Percentiles rank a stretch among this genome's conserved stretches.
phyloP scores from a whole-genome alignment of 306 rosid species.

The Cucumis melo region DNA sequence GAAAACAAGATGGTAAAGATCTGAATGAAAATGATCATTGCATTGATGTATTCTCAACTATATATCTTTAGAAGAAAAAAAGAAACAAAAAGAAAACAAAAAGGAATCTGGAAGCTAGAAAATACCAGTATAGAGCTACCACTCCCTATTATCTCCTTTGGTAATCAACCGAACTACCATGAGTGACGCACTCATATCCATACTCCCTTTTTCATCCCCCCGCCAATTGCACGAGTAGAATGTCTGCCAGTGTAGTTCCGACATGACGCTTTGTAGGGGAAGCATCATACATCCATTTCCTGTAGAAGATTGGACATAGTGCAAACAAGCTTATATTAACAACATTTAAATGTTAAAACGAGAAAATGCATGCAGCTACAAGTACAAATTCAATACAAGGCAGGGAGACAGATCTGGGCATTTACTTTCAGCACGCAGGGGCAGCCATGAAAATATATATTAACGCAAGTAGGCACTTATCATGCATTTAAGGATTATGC shows the following conservation, averaged over 20 bases:
- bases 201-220: neutral
- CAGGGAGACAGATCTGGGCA: neutral
- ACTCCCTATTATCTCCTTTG: constrained; percentile 16
- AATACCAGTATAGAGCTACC: constrained; percentile 15
- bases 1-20: neutral
- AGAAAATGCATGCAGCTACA: neutral
- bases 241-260: neutral
- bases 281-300: constrained; percentile 8
- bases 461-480: neutral
- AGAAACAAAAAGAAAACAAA: neutral
- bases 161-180: constrained; percentile 27
- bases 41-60: constrained; percentile 17
- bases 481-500: neutral
- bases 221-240: neutral
- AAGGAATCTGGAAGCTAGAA: constrained; percentile 6
- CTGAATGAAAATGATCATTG: constrained; percentile 10
- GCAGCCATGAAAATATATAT: neutral
- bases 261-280: neutral
- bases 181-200: constrained; percentile 20
- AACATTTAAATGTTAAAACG: neutral
- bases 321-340: neutral
- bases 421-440: neutral
- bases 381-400: neutral
- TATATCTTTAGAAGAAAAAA: neutral
- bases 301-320: neutral